phyloP scores from a whole-genome alignment of 2,329 filamentous ascomycete species.

The Cordyceps fumosorosea region DNA sequence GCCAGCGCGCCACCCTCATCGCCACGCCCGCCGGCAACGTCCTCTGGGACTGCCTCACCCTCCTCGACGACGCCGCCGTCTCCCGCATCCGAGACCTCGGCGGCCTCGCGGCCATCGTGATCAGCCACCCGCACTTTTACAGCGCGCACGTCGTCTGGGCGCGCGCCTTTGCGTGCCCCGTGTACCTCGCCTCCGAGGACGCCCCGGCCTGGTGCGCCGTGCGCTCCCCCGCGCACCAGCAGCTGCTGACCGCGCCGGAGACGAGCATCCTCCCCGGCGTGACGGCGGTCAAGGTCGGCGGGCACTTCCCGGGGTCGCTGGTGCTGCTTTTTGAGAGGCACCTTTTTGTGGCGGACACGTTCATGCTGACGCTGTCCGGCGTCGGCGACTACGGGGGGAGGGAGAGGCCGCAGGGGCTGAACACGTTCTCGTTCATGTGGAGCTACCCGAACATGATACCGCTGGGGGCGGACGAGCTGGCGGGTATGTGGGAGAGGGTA shows the following conservation, averaged over 20 bases:
- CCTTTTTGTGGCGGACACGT: slow-evolving; percentile 71
- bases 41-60: slow-evolving; percentile 72
- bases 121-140: slow-evolving; percentile 79
- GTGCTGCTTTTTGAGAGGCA: slow-evolving; percentile 53
- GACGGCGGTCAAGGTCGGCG: slow-evolving; percentile 62
- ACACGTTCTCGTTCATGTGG: slow-evolving; percentile 67
- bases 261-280: slow-evolving; percentile 42
- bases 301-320: slow-evolving; percentile 71
- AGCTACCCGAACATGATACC: slow-evolving; percentile 71
- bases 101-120: slow-evolving; percentile 64
- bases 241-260: slow-evolving; percentile 39
- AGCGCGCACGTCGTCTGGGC: slow-evolving; percentile 71
- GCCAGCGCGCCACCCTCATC: slow-evolving; percentile 66
- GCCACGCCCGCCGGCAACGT: slow-evolving; percentile 61
- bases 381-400: slow-evolving; percentile 39
- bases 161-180: slow-evolving; percentile 57
- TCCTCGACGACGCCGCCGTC: slow-evolving; percentile 60
- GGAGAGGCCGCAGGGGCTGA: slow-evolving; percentile 37
- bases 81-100: slow-evolving; percentile 51
- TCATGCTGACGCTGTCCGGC: slow-evolving; percentile 61
- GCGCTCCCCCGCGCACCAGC: slow-evolving; percentile 33
- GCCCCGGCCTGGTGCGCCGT: slow-evolving; percentile 54
- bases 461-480: slow-evolving; percentile 55
- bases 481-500: slow-evolving; percentile 63
- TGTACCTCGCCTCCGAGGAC: slow-evolving; percentile 64